A percentile compares a stretch with the other conserved stretches of the same genome.
phyloP scores from a whole-genome alignment of 768 basidiomycete species.

The Polyporus arcularius region DNA sequence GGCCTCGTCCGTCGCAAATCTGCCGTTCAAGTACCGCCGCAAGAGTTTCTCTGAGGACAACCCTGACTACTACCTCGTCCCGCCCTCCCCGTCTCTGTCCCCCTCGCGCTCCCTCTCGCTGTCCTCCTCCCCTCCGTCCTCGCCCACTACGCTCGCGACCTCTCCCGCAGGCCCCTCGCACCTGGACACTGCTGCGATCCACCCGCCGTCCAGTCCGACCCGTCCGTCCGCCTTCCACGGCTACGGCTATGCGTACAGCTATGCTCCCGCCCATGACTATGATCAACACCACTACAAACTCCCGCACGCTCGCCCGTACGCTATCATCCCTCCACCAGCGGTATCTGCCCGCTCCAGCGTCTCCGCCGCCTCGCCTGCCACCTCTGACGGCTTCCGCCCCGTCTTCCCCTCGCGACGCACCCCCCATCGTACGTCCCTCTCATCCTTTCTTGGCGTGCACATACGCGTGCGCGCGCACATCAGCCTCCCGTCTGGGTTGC shows the following conservation, averaged over 20 bases:
- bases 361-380: conserved; percentile 1
- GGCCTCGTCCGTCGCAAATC: conserved; percentile 9
- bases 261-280: conserved; percentile 3
- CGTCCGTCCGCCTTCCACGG: neutral
- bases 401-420: conserved; percentile 3
- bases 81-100: conserved; percentile 8
- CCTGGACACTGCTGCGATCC: neutral
- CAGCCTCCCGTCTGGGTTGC: neutral
- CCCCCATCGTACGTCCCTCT: neutral
- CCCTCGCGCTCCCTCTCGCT: conserved; percentile 12
- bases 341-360: neutral
- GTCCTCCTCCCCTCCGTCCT: conserved; percentile 11
- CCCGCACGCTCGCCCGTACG: conserved; percentile 4
- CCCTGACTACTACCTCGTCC: conserved; percentile 1
- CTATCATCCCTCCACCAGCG: conserved; percentile 1
- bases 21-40: conserved; percentile 22
- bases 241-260: conserved; percentile 11
- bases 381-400: neutral
- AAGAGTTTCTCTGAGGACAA: conserved; percentile 19
- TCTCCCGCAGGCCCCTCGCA: conserved; percentile 7
- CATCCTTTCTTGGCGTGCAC: neutral
- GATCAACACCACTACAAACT: conserved; percentile 1
- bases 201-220: conserved; percentile 7
- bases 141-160: conserved; percentile 5
- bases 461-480: too few relatives aligned